Evolutionary conservation across 2,329 filamentous ascomycete species (phyloP), one percentile per base, ranked within the genome.

Genomic region (Lasiodiplodia sp.): DNA sequence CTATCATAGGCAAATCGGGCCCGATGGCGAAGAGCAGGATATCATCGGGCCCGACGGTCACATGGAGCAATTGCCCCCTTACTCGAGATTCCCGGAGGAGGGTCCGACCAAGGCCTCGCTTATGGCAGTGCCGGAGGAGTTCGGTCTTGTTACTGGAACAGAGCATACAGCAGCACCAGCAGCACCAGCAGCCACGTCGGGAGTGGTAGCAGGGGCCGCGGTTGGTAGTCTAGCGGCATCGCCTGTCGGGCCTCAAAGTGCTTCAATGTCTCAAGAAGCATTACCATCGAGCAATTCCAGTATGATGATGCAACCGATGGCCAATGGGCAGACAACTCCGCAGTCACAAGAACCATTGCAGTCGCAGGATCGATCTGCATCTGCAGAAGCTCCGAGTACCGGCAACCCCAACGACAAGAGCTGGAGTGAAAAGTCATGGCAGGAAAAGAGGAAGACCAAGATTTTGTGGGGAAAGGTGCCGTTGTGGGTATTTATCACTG

Each of bases 31-130:
- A 80, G 94, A 97, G 73, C 93, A 91, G 57, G 94, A 94, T 77
- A 88, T 97, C 66, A 91, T 97, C 64, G 94, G 94, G 1, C 92
- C 92, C 0, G 89, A 97, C 75, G 94, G 94, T 1, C 94, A 97
- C 76, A 91, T 92, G 1, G 95, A 98, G 79, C 93, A 97, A 78
- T 83, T 97, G 21, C 95, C 95, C 14, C 95, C 95, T 0, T 98
- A 98, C 77, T 92, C 93, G 16, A 87, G 93, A 77, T 97, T 96
- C 79, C 93, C 94, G 2, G 92, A 96, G 65, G 91, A 93, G 68
- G 83, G 90, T 81, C 79, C 86, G 76, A 76, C 87, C 78, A 84
- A 93, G 87, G 81, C 81, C 11, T 77, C 82, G 14, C 72, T 84
- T 18, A 51, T 31, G 64, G 68, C 37, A 67, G 67, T 68, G 38